Base-by-base conservation (phyloP, 768 basidiomycete species). In the Guyanaporus albipodus region DNA sequence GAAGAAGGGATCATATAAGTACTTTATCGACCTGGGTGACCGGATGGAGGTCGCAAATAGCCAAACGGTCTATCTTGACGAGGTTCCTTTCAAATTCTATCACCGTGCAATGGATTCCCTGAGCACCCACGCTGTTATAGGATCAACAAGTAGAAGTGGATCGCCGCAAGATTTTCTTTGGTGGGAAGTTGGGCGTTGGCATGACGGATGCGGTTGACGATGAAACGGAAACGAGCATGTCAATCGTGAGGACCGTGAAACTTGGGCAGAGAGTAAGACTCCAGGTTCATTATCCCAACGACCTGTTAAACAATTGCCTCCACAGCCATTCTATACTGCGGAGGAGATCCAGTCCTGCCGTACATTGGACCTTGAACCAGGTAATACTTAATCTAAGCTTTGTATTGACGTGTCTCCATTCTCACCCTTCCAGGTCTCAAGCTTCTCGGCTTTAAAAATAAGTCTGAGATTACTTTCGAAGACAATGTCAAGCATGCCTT, bases 401-500 rank as follows among this genome's bases (percentile, higher is more conserved):
- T 1, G 19, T 18, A 19, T 10, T 28, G 24, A 46, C 41, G 4
- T 14, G 40, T 40, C 21, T 17, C 14, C 22, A 4, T 27, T 21
- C 17, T 38, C 24, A 21, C 5, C 18, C 12, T 4, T 40, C 22
- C 48, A 90, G 91, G 84, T 10, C 79, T 99, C 61, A 92, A 86
- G 64, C 80, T 99, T 5, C 80, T 99, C 22, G 96, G 96, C 5
- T 98, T 97, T 73, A 92, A 93, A 62, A 74, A 85, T 43, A 76
- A 75, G 11, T 66, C 66, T 6, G 76, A 85, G 53, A 74, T 98
- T 2, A 68, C 69, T 2, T 87, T 94, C 54, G 87, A 93, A 61
- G 91, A 97, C 61, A 95, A 94, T 55, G 67, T 96, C 59, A 95
- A 91, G 59, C 93, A 97, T 67, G 85, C 93, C 0, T 67, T 80